Evolutionary conservation across 2,329 filamentous ascomycete genomes (phyloP).

Genomic region (Calonectria leucothoes): DNA sequence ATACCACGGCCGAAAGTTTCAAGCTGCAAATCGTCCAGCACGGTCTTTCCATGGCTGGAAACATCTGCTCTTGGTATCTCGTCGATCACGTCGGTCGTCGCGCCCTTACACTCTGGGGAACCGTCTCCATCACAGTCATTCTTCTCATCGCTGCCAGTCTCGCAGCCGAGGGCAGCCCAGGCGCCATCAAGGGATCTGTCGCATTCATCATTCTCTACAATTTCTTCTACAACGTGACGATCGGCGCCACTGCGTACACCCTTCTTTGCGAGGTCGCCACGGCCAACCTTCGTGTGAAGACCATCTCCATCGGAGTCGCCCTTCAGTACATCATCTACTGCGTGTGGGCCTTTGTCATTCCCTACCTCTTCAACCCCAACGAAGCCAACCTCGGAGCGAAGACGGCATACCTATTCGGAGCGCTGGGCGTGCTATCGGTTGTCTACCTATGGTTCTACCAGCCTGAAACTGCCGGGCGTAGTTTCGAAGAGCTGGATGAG

Average conservation of each 20-base stretch:
- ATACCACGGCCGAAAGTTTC: conserved; percentile 49
- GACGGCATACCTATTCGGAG: conserved; percentile 28
- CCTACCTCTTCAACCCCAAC: conserved; percentile 29
- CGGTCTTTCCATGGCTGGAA: conserved; percentile 51
- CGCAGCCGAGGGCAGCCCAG: conserved; percentile 33
- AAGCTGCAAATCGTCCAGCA: conserved; percentile 54
- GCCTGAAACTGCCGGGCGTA: conserved; percentile 32
- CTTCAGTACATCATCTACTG: conserved; percentile 23
- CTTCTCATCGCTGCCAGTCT: conserved; percentile 52
- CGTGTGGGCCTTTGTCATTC: conserved; percentile 28
- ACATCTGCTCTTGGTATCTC: conserved; percentile 52
- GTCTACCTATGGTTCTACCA: conserved; percentile 30
- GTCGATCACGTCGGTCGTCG: conserved; percentile 52
- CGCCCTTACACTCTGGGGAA: conserved; percentile 50
- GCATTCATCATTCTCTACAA: conserved; percentile 53
- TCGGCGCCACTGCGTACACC: conserved; percentile 53
- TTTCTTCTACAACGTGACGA: conserved; percentile 53
- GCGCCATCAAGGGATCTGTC: conserved; percentile 41
- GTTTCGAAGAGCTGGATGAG: conserved; percentile 31
- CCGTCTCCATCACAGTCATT: conserved; percentile 46
- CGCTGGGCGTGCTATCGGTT: conserved; percentile 14
- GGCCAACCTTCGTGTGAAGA: conserved; percentile 51
- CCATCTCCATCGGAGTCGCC: conserved; percentile 42
- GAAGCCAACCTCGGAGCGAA: conserved; percentile 27
- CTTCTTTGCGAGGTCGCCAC: conserved; percentile 53